phyloP scores from a whole-genome alignment of 768 basidiomycete species.

The Phaeolepiota aurea region DNA sequence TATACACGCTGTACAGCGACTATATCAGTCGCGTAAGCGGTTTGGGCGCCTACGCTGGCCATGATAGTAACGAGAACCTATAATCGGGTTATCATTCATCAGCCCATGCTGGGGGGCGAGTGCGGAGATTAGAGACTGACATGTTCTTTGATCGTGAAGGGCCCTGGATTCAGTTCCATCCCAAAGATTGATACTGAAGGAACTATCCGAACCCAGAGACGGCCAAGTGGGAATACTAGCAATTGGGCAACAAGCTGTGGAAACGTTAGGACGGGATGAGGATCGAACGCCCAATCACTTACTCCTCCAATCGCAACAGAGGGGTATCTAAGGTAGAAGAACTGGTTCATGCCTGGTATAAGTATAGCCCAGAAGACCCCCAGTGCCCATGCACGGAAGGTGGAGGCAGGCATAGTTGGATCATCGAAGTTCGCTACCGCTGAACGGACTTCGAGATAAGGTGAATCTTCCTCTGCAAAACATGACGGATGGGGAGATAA shows the following conservation, averaged over 20 bases:
- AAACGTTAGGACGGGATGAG: slow-evolving; percentile 13
- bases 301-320: slow-evolving; percentile 49
- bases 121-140: slow-evolving; percentile 14
- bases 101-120: no score
- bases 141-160: slow-evolving; percentile 67
- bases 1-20: slow-evolving; percentile 65
- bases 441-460: slow-evolving; percentile 77
- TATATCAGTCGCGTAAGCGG: slow-evolving; percentile 63
- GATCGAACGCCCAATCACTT: slow-evolving; percentile 14
- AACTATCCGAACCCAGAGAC: slow-evolving; percentile 53
- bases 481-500: slow-evolving; percentile 1
- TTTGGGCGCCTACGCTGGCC: slow-evolving; percentile 44
- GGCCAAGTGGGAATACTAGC: slow-evolving; percentile 60
- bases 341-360: slow-evolving; percentile 70
- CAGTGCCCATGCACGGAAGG: slow-evolving; percentile 52
- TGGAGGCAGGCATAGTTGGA: slow-evolving; percentile 49
- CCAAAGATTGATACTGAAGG: slow-evolving; percentile 50
- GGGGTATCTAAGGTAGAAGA: slow-evolving; percentile 69
- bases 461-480: slow-evolving; percentile 57
- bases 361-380: slow-evolving; percentile 50
- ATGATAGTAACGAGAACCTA: slow-evolving; percentile 62
- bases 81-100: slow-evolving; percentile 4
- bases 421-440: slow-evolving; percentile 73
- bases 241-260: slow-evolving; percentile 59
- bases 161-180: slow-evolving; percentile 62